Evolutionary conservation across 2,329 filamentous ascomycete species (phyloP).

Genomic region (Byssothecium circinans): DNA sequence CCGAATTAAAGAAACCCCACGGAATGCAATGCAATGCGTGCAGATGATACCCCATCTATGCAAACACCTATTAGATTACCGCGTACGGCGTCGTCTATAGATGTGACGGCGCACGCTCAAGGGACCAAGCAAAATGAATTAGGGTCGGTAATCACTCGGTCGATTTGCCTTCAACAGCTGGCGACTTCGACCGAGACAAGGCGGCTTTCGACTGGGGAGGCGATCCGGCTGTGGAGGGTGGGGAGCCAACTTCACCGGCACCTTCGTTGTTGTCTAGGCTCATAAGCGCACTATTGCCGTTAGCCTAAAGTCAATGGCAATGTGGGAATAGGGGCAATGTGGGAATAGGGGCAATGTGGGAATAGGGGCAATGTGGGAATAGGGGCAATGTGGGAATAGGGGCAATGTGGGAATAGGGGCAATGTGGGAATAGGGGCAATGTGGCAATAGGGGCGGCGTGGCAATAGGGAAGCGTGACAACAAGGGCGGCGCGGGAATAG

Average conservation of each 20-base stretch:
- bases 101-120: conserved; percentile 40
- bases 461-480: too few species aligned
- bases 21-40: conserved; percentile 45
- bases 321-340: too few species aligned
- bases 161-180: conserved; percentile 32
- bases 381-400: too few species aligned
- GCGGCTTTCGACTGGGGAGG: conserved; percentile 62
- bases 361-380: too few species aligned
- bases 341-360: too few species aligned
- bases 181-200: conserved; percentile 24
- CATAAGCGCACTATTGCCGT: conserved; percentile 55
- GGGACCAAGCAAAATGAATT: conserved; percentile 23
- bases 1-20: conserved; percentile 28
- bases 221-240: conserved; percentile 68
- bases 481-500: too few species aligned
- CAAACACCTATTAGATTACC: conserved; percentile 46
- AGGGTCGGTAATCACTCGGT: conserved; percentile 42
- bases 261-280: conserved; percentile 56
- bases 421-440: too few species aligned
- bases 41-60: conserved; percentile 45
- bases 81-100: conserved; percentile 39
- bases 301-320: too few species aligned
- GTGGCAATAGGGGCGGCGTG: too few species aligned
- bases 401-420: too few species aligned
- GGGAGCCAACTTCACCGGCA: conserved; percentile 63